These are phyloP conservation scores for Dillenia turbinata DNA, from an alignment of 164 flowering plant species.

Conservation along the genomic window DNA sequence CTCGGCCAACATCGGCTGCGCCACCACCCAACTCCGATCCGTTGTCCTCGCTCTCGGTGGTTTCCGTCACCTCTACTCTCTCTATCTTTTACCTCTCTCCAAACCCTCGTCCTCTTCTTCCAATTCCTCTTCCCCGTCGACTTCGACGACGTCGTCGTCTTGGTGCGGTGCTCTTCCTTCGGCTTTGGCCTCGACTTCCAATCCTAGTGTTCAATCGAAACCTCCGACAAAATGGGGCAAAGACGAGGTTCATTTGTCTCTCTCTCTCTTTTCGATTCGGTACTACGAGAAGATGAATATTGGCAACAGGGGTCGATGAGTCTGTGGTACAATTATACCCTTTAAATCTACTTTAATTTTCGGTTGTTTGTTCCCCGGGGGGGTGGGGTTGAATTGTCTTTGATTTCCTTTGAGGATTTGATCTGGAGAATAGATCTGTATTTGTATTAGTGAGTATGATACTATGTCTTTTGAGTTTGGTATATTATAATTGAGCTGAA, in stretches of 20 bases:
- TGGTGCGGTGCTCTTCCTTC: constrained; percentile 20
- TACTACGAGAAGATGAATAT: constrained; percentile 80
- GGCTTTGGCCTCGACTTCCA: constrained; percentile 12
- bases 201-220: constrained; percentile 20
- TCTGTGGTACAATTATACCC: too few relatives aligned
- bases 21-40: constrained; percentile 63
- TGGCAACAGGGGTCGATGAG: constrained; percentile 12
- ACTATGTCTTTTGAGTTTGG: too few relatives aligned
- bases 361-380: too few relatives aligned
- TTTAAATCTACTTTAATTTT: too few relatives aligned
- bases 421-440: too few relatives aligned
- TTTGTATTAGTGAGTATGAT: too few relatives aligned
- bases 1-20: constrained; percentile 55
- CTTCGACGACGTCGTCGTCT: constrained; percentile 15
- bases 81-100: constrained; percentile 53
- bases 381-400: too few relatives aligned
- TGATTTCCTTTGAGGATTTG: too few relatives aligned
- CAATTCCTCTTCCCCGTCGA: constrained; percentile 13
- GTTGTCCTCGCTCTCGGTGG: constrained; percentile 92
- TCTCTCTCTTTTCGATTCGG: constrained; percentile 72
- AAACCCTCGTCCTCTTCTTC: constrained; percentile 35
- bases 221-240: constrained; percentile 60
- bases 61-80: constrained; percentile 76
- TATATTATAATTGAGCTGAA: too few relatives aligned
- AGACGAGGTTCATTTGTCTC: constrained; percentile 83